phyloP scores from a whole-genome alignment of 2,329 filamentous ascomycete genomes.

The Penicillium sp. region DNA sequence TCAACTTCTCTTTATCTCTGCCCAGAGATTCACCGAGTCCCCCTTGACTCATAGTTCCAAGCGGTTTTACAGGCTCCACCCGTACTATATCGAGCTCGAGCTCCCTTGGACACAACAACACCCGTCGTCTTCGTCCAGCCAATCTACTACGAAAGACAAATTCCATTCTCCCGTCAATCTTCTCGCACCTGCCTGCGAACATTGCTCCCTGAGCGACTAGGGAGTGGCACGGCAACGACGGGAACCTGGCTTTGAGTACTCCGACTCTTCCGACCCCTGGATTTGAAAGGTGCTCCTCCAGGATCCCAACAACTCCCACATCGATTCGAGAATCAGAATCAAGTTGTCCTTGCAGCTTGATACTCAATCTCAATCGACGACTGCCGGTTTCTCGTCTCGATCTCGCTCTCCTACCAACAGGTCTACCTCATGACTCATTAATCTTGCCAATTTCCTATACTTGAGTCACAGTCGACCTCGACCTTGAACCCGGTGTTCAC shows the following conservation, averaged over 20 bases:
- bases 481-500: slow-evolving; percentile 42
- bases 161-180: slow-evolving; percentile 1
- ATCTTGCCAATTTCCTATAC: slow-evolving; percentile 17
- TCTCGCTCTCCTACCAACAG: slow-evolving; percentile 8
- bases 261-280: slow-evolving; percentile 23
- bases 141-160: slow-evolving; percentile 7
- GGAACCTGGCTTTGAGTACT: slow-evolving; percentile 29
- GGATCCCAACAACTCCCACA: slow-evolving; percentile 18
- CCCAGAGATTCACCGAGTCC: not conserved
- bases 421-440: slow-evolving; percentile 34
- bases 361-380: not conserved
- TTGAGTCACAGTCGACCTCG: slow-evolving; percentile 35
- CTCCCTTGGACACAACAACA: slow-evolving; percentile 1
- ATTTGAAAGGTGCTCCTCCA: slow-evolving; percentile 27
- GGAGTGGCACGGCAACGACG: slow-evolving; percentile 11
- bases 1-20: not conserved
- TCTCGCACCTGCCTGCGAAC: slow-evolving; percentile 9
- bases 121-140: slow-evolving; percentile 5
- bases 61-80: slow-evolving; percentile 1
- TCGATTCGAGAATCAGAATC: slow-evolving; percentile 8
- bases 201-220: slow-evolving; percentile 4
- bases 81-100: slow-evolving; percentile 1
- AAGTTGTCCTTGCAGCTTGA: slow-evolving; percentile 8
- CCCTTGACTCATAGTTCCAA: not conserved
- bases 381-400: slow-evolving; percentile 6